phyloP scores from a whole-genome alignment of 306 rosid species.

The Herpetospermum pedunculosum region DNA sequence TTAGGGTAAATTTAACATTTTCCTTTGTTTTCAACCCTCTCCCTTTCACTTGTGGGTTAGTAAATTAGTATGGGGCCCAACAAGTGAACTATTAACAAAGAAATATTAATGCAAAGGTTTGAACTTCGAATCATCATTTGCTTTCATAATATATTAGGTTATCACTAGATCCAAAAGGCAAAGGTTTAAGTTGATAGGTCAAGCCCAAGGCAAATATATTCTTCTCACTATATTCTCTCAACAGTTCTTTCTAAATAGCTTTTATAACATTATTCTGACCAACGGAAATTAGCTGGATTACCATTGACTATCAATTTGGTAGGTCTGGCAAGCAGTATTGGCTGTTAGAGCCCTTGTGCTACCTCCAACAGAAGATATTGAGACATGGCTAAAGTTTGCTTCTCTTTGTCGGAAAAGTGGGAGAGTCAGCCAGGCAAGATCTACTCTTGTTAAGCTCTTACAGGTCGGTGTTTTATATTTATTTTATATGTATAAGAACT shows the following conservation, averaged over 20 bases:
- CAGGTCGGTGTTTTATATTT: constrained; percentile 48
- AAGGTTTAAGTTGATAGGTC: background rate
- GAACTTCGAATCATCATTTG: background rate
- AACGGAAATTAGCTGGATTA: background rate
- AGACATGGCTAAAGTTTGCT: constrained; percentile 94
- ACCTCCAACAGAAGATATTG: constrained; percentile 84
- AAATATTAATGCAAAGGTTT: background rate
- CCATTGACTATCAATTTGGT: constrained; percentile 10
- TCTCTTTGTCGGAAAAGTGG: constrained; percentile 78
- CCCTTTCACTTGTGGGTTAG: background rate
- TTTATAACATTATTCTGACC: background rate
- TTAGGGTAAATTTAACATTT: background rate
- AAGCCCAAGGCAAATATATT: too few species aligned
- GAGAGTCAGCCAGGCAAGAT: constrained; percentile 79
- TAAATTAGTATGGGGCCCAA: background rate
- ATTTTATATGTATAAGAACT: constrained; percentile 2
- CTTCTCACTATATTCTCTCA: background rate
- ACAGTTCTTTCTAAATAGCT: background rate
- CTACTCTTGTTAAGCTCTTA: constrained; percentile 80
- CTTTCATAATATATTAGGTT: background rate
- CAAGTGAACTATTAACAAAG: background rate
- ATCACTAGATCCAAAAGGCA: background rate
- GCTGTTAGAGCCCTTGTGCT: constrained; percentile 84
- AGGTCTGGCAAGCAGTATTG: constrained; percentile 90
- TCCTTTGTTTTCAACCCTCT: background rate